These are phyloP conservation scores for Spongispora temasekensis DNA, from an alignment of 1,284 basidiomycete genomes.

Conservation along the genomic window DNA sequence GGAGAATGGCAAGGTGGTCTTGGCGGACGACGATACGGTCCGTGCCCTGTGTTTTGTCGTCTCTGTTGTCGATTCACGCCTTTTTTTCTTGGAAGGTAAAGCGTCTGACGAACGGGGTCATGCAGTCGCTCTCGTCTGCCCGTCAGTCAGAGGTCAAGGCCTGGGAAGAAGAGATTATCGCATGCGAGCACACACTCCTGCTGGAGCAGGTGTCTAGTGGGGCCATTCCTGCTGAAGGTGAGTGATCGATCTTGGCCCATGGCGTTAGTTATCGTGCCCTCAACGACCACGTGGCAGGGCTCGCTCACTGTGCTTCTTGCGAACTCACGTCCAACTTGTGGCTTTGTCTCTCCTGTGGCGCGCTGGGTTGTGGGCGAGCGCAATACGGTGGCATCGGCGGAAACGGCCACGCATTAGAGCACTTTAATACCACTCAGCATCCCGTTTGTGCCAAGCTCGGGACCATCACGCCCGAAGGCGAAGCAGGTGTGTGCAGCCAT, in stretches of 20 bases:
- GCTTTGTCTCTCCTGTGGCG: slow-evolving; percentile 94
- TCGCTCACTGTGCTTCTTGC: slow-evolving; percentile 77
- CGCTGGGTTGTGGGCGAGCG: slow-evolving; percentile 88
- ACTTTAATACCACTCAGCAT: slow-evolving; percentile 80
- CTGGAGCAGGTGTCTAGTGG: slow-evolving; percentile 67
- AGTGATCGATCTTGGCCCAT: not conserved
- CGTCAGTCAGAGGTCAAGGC: slow-evolving; percentile 94
- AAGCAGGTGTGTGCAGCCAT: slow-evolving; percentile 59
- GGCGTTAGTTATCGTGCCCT: slow-evolving; percentile 7
- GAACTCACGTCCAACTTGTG: slow-evolving; percentile 89
- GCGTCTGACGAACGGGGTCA: slow-evolving; percentile 67
- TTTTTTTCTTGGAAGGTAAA: slow-evolving; percentile 43
- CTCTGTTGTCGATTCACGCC: not conserved
- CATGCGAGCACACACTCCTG: slow-evolving; percentile 87
- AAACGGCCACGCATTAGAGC: slow-evolving; percentile 88
- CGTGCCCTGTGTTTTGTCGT: not conserved
- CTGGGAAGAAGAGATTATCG: slow-evolving; percentile 93
- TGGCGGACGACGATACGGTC: slow-evolving; percentile 14
- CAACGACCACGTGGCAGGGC: slow-evolving; percentile 51
- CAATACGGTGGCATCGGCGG: slow-evolving; percentile 88
- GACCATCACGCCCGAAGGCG: slow-evolving; percentile 95
- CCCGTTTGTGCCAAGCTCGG: slow-evolving; percentile 92
- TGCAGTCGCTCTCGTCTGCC: slow-evolving; percentile 84
- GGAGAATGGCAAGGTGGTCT: slow-evolving; percentile 51
- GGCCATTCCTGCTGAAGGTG: slow-evolving; percentile 55